Evolutionary conservation across 495 filamentous ascomycete genomes (phyloP), one percentile per base, ranked within the genome.

Genomic region (Neohortaea acidophila): DNA sequence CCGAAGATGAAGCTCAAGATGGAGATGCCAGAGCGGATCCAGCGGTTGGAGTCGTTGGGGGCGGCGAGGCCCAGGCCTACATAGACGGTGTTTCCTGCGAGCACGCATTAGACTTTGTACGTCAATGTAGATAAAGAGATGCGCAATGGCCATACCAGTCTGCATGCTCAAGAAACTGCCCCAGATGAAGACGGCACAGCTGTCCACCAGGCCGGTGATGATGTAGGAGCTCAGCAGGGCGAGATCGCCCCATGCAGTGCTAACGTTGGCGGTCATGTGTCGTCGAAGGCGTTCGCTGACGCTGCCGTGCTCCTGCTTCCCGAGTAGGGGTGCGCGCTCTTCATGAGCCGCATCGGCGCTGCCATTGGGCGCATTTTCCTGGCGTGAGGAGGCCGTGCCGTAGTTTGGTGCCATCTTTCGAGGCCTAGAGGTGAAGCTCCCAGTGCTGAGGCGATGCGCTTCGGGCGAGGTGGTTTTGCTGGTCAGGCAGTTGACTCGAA

Each of bases 121-220:
- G 24, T 27, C 24, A 6, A n/a, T 38, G n/a, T 24, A 11, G 12
- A 33, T 38, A 18, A 12, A 37, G 28, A 36, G 17, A 37, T 25
- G 35, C n/a, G 23, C 4, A 26, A 15, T 5, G 41, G 19, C 23
- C 42, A 20, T 31, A 63, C 78, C 78, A 18, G 79, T 83, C 51
- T 84, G 78, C 79, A 84, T 83, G 47, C 72, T 77, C 18, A 79
- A 77, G 48, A 84, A 83, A 1, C 73, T 72, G 10, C 77, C 77
- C 79, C 79, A 83, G 18, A 75, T 75, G 19, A 70, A 74, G 33
- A 80, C 72, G 7, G 77, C 69, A 1, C 76, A 68, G 61, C 73
- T 77, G 52, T 84, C 79, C 5, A 84, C 65, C 0, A 84, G 58
- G 2, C 79, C 79, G 7, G 78, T 84, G 54, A 80, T 77, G 39